Conservation (phyloP, 306 rosid species). For the Acacia confusa region DNA sequence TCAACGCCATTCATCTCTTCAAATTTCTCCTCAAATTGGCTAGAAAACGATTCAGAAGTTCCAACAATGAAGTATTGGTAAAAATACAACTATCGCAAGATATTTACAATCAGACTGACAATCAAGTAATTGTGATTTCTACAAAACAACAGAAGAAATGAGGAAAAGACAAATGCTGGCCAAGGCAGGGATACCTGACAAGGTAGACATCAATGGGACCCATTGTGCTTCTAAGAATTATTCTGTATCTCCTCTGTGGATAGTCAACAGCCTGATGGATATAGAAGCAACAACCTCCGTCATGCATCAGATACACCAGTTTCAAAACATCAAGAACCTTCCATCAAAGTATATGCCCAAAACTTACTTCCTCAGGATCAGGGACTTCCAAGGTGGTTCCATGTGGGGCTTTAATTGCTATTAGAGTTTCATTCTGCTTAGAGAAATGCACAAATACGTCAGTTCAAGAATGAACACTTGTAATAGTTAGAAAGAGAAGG, state of each 20-base stretch:
- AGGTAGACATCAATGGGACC: conserved; percentile 99
- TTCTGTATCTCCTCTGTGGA: conserved; percentile 88
- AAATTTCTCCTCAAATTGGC: conserved; percentile 97
- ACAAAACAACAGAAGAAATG: not conserved
- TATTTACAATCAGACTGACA: conserved; percentile 12
- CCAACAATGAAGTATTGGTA: conserved; percentile 21
- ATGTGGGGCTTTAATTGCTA: conserved; percentile 97
- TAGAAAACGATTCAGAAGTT: conserved; percentile 36
- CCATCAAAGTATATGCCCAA: conserved; percentile 30
- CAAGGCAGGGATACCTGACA: conserved; percentile 67
- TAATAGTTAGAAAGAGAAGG: conserved; percentile 27
- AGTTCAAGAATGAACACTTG: conserved; percentile 25
- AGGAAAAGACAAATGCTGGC: conserved; percentile 2
- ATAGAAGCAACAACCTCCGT: conserved; percentile 37
- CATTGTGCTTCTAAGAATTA: conserved; percentile 98
- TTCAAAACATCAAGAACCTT: conserved; percentile 30
- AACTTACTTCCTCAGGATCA: conserved; percentile 95
- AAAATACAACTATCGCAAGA: conserved; percentile 2
- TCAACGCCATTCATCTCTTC: conserved; percentile 73
- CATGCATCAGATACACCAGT: conserved; percentile 34
- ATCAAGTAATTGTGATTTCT: conserved; percentile 28
- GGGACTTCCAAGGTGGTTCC: conserved; percentile 99
- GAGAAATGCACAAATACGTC: conserved; percentile 27
- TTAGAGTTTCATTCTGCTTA: conserved; percentile 89
- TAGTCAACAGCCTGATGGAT: conserved; percentile 79